phyloP scores from a whole-genome alignment of 1,284 basidiomycete species.

The Hymenochaete sp. region DNA sequence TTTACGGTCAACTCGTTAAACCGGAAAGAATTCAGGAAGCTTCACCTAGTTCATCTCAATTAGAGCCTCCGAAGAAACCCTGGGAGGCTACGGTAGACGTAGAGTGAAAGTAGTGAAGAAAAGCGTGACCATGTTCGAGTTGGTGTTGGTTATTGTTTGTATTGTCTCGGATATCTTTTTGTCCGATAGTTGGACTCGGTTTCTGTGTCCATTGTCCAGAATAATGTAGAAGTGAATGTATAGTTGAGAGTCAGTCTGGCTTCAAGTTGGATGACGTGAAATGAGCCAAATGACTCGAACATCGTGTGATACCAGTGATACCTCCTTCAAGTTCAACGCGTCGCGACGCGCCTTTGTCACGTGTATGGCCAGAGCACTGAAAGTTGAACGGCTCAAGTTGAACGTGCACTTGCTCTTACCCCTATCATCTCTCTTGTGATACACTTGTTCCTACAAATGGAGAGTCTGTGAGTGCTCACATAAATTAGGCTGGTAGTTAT shows the following conservation, averaged over 20 bases:
- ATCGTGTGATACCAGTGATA: too few relatives aligned
- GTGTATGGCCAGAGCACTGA: neutral
- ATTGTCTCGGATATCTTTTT: too few relatives aligned
- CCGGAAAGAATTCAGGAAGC: slow-evolving; percentile 3
- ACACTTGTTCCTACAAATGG: neutral
- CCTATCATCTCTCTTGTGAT: neutral
- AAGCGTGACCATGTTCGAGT: neutral
- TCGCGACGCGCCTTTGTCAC: neutral
- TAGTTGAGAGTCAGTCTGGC: neutral
- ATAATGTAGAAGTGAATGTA: neutral
- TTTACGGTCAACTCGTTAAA: too few relatives aligned
- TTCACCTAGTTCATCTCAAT: slow-evolving; percentile 7
- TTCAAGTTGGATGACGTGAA: too few relatives aligned
- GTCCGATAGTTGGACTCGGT: too few relatives aligned
- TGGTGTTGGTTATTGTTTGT: too few relatives aligned
- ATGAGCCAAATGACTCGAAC: too few relatives aligned
- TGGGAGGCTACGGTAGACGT: slow-evolving; percentile 2
- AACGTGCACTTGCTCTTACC: neutral
- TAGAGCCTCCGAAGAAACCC: slow-evolving; percentile 9
- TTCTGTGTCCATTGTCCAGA: neutral
- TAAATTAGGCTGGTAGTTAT: neutral
- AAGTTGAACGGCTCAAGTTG: neutral
- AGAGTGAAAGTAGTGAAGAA: neutral
- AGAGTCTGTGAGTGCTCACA: slow-evolving; percentile 4
- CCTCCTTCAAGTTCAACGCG: too few relatives aligned